A percentile compares a stretch with the other conserved stretches of the same genome.
phyloP scores from a whole-genome alignment of 805 yeast species.

The Candida sithepensis region DNA sequence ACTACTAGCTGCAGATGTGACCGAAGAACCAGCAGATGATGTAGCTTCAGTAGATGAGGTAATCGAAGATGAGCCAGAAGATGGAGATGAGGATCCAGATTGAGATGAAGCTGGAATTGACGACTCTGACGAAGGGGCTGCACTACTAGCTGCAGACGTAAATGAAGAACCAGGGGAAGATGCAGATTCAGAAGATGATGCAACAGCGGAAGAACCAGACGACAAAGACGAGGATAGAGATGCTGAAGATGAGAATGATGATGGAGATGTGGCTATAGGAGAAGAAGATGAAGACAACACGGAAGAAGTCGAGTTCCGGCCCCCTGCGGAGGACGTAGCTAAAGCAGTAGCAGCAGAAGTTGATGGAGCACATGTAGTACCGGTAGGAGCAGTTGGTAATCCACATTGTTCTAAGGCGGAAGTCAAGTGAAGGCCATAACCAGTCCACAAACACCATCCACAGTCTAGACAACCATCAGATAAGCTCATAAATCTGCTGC shows the following conservation, averaged over 20 bases:
- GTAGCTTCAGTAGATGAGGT: no score
- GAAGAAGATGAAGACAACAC: neutral
- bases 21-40: no score
- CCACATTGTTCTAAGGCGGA: slow-evolving; percentile 31
- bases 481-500: slow-evolving; percentile 23
- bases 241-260: neutral
- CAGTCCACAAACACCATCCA: slow-evolving; percentile 39
- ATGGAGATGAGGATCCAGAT: no score
- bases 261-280: neutral
- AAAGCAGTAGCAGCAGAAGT: neutral
- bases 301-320: neutral
- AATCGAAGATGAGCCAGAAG: no score
- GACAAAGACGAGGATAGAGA: no score
- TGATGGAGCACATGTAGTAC: neutral
- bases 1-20: no score
- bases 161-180: no score
- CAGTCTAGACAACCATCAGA: slow-evolving; percentile 35
- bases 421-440: slow-evolving; percentile 32
- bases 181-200: no score
- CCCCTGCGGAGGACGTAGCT: neutral
- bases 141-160: neutral
- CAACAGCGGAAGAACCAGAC: no score
- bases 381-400: slow-evolving; percentile 7
- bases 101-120: no score
- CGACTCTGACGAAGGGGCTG: no score